A percentile compares a stretch with the other conserved stretches of the same genome.
Evolutionary conservation across 805 yeast genomes (phyloP).

Genomic region (Schwanniomyces occidentalis): DNA sequence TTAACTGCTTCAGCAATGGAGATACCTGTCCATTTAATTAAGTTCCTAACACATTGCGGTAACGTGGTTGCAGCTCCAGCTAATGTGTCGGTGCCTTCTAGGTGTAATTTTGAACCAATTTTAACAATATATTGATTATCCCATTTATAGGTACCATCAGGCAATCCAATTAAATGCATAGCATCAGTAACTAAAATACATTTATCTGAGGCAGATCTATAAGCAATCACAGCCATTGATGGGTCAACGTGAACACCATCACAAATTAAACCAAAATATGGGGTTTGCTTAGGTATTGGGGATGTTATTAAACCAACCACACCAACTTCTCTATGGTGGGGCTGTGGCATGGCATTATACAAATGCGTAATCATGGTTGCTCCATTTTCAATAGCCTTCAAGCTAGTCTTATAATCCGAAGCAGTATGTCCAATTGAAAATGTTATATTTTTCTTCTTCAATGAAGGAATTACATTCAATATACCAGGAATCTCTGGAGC

Average conservation of each 20-base stretch:
- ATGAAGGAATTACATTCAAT: conserved; percentile 39
- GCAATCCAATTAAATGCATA: conserved; percentile 55
- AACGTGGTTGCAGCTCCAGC: conserved; percentile 64
- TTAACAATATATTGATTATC: conserved; percentile 48
- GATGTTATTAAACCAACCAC: conserved; percentile 49
- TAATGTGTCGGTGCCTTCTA: conserved; percentile 56
- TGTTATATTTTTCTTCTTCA: conserved; percentile 32
- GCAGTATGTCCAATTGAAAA: conserved; percentile 51
- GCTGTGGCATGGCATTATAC: conserved; percentile 63
- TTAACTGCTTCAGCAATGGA: conserved; percentile 54
- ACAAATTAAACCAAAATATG: conserved; percentile 54
- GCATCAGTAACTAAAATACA: conserved; percentile 61
- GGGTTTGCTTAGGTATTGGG: conserved; percentile 29
- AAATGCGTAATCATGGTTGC: conserved; percentile 62
- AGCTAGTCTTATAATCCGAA: conserved; percentile 38
- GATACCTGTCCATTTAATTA: conserved; percentile 50
- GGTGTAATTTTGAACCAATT: conserved; percentile 44
- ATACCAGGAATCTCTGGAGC: conserved; percentile 55
- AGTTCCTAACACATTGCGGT: conserved; percentile 50
- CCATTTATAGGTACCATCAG: conserved; percentile 59
- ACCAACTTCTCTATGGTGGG: conserved; percentile 60
- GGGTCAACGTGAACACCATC: conserved; percentile 65
- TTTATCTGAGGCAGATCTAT: conserved; percentile 51
- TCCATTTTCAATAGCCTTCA: conserved; percentile 49
- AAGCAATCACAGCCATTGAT: conserved; percentile 50